phyloP scores from a whole-genome alignment of 2,329 filamentous ascomycete species.

The Cordyceps cateniannulata region DNA sequence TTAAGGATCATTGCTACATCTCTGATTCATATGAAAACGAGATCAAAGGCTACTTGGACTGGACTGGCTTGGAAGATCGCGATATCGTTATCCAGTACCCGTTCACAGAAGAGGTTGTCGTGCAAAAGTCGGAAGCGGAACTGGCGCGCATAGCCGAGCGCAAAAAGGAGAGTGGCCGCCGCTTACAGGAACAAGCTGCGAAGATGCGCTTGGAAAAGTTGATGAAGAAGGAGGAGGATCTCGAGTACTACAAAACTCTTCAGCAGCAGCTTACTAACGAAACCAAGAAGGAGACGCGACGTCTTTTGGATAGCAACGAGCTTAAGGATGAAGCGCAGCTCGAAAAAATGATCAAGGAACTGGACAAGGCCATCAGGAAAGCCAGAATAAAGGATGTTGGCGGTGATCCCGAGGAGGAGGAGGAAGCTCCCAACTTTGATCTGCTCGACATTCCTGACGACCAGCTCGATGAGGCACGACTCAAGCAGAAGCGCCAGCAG shows the following conservation, averaged over 20 bases:
- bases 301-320: conserved; percentile 82
- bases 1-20: conserved; percentile 84
- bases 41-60: conserved; percentile 71
- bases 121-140: conserved; percentile 93
- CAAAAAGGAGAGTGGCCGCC: conserved; percentile 86
- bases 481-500: conserved; percentile 92
- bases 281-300: conserved; percentile 86
- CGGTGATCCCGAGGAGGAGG: conserved; percentile 70
- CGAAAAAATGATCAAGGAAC: conserved; percentile 76
- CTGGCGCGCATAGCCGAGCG: conserved; percentile 84
- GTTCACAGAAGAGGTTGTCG: conserved; percentile 80
- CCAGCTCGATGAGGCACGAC: conserved; percentile 79
- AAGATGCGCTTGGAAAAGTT: conserved; percentile 96
- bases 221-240: conserved; percentile 89
- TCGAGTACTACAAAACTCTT: conserved; percentile 87
- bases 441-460: conserved; percentile 87
- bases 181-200: conserved; percentile 90
- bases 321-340: conserved; percentile 85
- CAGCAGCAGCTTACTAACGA: conserved; percentile 65
- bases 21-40: conserved; percentile 79
- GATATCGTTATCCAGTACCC: conserved; percentile 89
- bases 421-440: conserved; percentile 78
- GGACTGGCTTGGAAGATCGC: conserved; percentile 84
- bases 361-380: conserved; percentile 84
- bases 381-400: conserved; percentile 92